These are phyloP conservation scores for Castanea sativa DNA, from an alignment of 306 rosid species.

Conservation along the genomic window DNA sequence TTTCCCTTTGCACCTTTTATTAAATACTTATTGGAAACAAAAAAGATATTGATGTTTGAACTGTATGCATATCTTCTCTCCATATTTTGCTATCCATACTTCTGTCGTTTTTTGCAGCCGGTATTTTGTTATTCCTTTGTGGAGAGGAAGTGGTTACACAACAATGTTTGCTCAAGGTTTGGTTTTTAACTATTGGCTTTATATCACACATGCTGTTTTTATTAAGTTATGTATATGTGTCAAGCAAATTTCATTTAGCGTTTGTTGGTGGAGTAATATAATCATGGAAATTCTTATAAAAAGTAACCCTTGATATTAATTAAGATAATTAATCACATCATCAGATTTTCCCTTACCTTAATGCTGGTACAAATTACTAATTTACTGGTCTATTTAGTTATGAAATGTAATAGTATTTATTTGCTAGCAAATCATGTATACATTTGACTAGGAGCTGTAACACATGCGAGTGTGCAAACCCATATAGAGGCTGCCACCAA, in stretches of 20 bases:
- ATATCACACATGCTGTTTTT: not conserved
- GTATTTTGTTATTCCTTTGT: conserved; percentile 83
- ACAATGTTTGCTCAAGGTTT: conserved; percentile 94
- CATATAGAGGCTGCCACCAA: not conserved
- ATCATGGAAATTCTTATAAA: too few species aligned
- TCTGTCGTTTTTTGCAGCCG: conserved; percentile 50
- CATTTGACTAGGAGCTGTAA: not conserved
- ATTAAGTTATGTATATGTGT: too few species aligned
- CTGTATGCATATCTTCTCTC: not conserved
- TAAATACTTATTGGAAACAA: not conserved
- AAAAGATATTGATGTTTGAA: too few species aligned
- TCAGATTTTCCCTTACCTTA: too few species aligned
- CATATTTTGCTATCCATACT: conserved; percentile 21
- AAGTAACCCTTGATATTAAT: too few species aligned
- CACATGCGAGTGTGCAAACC: not conserved
- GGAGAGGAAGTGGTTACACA: conserved; percentile 87
- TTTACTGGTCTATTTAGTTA: not conserved
- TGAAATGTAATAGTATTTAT: not conserved
- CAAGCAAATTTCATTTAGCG: not conserved
- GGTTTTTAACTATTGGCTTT: conserved; percentile 24
- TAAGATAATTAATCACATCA: too few species aligned
- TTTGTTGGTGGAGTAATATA: not conserved
- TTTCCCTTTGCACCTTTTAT: not conserved
- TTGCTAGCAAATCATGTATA: not conserved
- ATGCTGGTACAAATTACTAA: not conserved